Conservation (phyloP, 2,329 filamentous ascomycete genomes). For the Fusarium gaditjirri region DNA sequence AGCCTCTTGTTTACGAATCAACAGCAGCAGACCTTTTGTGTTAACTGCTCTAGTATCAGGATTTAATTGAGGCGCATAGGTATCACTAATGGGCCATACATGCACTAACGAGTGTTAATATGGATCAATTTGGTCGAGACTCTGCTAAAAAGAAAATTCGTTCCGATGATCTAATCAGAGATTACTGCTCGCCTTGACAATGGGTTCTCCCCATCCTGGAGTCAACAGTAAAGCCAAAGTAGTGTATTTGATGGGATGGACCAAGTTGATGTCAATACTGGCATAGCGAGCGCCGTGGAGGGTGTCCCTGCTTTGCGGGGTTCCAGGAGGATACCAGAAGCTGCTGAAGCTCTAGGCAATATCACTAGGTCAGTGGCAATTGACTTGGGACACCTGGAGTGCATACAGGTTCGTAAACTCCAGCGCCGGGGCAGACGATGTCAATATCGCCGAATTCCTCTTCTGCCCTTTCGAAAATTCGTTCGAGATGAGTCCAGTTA, state of each 20-base stretch:
- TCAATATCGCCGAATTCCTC: not conserved
- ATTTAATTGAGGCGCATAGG: accelerated
- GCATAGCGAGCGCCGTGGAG: not conserved
- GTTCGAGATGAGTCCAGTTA: not conserved
- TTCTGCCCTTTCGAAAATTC: not conserved
- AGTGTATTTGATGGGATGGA: not conserved
- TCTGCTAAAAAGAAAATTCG: not conserved
- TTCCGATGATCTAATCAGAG: not conserved
- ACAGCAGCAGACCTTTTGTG: accelerated
- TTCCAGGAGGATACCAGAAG: not conserved
- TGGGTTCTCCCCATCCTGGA: not conserved
- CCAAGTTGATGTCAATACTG: not conserved
- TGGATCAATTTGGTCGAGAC: too few relatives aligned
- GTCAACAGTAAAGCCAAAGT: not conserved
- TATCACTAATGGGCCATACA: not conserved
- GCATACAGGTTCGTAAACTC: not conserved
- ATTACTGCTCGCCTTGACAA: not conserved
- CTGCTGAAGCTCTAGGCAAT: not conserved
- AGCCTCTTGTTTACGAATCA: accelerated
- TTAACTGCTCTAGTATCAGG: accelerated
- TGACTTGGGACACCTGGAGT: accelerated
- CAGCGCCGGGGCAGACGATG: not conserved
- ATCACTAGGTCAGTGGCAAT: not conserved
- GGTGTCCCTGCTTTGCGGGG: not conserved
- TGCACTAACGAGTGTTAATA: not conserved